Percentiles rank a stretch among this genome's conserved stretches.
Conservation (phyloP, 2,329 filamentous ascomycete species). For the Aspergillus calidoustus region DNA sequence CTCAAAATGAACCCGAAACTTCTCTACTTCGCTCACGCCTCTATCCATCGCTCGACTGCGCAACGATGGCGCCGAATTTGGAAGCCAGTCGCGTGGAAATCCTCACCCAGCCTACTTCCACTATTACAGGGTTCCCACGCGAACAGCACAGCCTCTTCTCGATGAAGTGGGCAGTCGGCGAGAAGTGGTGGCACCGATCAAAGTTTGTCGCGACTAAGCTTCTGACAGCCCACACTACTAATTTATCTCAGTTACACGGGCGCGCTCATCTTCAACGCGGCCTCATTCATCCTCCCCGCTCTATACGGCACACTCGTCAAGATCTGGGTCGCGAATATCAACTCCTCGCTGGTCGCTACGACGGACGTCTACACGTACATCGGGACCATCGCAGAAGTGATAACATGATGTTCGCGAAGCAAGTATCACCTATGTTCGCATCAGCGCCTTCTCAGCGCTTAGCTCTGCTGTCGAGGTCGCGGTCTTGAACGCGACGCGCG, state of each 20-base stretch:
- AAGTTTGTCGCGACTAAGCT: neutral
- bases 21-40: no score
- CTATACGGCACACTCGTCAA: conserved; percentile 71
- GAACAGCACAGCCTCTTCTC: neutral
- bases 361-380: conserved; percentile 74
- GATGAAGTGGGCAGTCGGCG: neutral
- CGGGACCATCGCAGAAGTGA: conserved; percentile 66
- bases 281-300: conserved; percentile 67
- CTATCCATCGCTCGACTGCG: no score
- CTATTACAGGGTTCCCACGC: no score
- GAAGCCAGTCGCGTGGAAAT: no score
- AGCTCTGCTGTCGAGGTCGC: conserved; percentile 67
- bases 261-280: conserved; percentile 66
- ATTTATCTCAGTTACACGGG: conserved; percentile 54
- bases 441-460: conserved; percentile 66
- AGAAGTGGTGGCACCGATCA: conserved; percentile 9
- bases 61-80: no score
- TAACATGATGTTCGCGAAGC: conserved; percentile 62
- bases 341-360: conserved; percentile 64
- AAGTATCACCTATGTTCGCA: conserved; percentile 68
- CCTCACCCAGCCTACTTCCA: no score
- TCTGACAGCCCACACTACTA: neutral
- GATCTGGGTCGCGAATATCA: conserved; percentile 69
- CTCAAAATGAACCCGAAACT: no score
- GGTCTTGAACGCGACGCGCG: conserved; percentile 64